Evolutionary conservation across 306 rosid genomes (phyloP).

Genomic region (Alnus glutinosa): DNA sequence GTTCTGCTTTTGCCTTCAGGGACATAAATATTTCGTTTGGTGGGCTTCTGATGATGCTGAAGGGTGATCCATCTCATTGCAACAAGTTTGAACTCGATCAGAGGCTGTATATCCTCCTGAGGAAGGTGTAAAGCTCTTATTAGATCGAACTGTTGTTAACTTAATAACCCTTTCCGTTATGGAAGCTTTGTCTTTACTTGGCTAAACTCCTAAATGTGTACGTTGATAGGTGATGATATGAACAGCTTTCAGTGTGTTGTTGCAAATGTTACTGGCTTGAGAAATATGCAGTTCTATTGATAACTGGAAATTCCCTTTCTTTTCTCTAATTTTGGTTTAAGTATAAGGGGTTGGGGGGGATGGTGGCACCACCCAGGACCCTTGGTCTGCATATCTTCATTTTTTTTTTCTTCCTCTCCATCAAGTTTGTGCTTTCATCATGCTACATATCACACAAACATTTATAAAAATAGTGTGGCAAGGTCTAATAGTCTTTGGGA

Average conservation of each 20-base stretch:
- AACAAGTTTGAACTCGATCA: slow-evolving; percentile 91
- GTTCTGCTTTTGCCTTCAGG: slow-evolving; percentile 40
- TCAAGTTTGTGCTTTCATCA: too few species aligned
- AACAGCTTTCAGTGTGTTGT: not conserved
- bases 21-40: slow-evolving; percentile 85
- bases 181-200: not conserved
- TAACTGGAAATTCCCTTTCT: too few species aligned
- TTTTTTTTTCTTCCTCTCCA: too few species aligned
- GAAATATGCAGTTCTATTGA: too few species aligned
- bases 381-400: too few species aligned
- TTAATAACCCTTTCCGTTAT: not conserved
- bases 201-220: not conserved
- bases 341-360: too few species aligned
- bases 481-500: too few species aligned
- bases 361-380: too few species aligned
- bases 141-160: not conserved
- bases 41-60: slow-evolving; percentile 92
- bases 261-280: not conserved
- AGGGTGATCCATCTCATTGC: slow-evolving; percentile 82
- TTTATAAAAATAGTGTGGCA: too few species aligned
- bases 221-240: not conserved
- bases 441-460: too few species aligned
- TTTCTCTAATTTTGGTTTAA: too few species aligned
- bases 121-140: slow-evolving; percentile 63
- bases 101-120: slow-evolving; percentile 73